Percentiles rank a stretch among this genome's conserved stretches.
These are phyloP conservation scores for Gyromitra esculenta DNA, from an alignment of 2,329 filamentous ascomycete genomes.

Conservation along the genomic window DNA sequence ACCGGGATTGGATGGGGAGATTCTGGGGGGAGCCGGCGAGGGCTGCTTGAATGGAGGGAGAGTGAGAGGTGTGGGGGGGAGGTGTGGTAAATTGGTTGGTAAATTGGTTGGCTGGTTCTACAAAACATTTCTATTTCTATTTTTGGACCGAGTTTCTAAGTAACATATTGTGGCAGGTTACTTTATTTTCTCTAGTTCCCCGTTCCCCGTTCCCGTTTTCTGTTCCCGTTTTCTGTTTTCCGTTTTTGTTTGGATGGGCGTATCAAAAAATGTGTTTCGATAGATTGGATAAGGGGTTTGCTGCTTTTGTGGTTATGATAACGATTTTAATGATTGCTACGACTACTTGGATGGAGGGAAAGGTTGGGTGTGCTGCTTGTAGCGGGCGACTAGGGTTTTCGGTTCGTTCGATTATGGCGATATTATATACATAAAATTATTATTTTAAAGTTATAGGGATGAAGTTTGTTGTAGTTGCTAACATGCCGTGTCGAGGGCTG, in stretches of 20 bases:
- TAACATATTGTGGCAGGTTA: conserved; percentile 24
- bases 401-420: neutral
- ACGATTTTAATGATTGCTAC: conserved; percentile 21
- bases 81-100: neutral
- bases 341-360: conserved; percentile 1
- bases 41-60: conserved; percentile 17
- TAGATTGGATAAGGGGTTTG: conserved; percentile 36
- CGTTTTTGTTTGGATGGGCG: conserved; percentile 31
- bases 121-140: neutral
- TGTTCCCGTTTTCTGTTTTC: neutral
- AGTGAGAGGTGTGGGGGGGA: neutral
- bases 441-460: neutral
- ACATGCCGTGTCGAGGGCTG: no score
- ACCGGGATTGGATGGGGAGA: conserved; percentile 59
- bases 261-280: conserved; percentile 34
- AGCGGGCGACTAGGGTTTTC: conserved; percentile 5
- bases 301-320: conserved; percentile 22
- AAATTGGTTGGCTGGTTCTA: conserved; percentile 11
- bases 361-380: neutral
- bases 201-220: conserved; percentile 18
- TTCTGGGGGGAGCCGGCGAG: conserved; percentile 37
- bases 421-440: neutral
- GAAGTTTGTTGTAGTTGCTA: neutral
- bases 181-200: conserved; percentile 4
- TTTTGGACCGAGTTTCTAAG: neutral